Conservation (phyloP, 2,329 filamentous ascomycete genomes). For the Pyrenochaeta sp. region DNA sequence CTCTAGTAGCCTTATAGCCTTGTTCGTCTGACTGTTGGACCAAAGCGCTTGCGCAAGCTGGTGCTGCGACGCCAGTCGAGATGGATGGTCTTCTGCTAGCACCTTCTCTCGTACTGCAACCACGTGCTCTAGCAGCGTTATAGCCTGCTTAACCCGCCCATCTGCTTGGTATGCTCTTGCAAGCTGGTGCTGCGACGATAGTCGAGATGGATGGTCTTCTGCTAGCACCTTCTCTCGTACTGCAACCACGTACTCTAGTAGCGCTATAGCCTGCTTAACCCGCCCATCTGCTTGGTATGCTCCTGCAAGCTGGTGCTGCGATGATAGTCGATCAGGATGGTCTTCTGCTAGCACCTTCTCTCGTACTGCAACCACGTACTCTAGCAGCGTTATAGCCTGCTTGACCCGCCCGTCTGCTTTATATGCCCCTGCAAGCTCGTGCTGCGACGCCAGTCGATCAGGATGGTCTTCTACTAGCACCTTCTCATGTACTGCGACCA, state of each 20-base stretch:
- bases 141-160: too few relatives aligned
- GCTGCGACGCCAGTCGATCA: constrained; percentile 6
- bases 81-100: too few relatives aligned
- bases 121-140: too few relatives aligned
- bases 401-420: constrained; percentile 8
- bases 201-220: too few relatives aligned
- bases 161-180: too few relatives aligned
- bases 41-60: too few relatives aligned
- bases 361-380: constrained; percentile 5
- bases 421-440: constrained; percentile 8
- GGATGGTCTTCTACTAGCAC: constrained; percentile 6
- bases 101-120: too few relatives aligned
- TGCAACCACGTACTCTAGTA: constrained; percentile 12
- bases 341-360: constrained; percentile 3
- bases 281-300: constrained; percentile 10
- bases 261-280: constrained; percentile 7
- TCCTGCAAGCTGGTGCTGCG: constrained; percentile 8
- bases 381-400: constrained; percentile 9
- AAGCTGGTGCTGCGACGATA: too few relatives aligned
- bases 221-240: too few relatives aligned
- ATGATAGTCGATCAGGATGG: constrained; percentile 4
- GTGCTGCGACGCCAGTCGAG: constrained; percentile 4
- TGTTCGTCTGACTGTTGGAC: too few relatives aligned
- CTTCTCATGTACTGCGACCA: constrained; percentile 2
- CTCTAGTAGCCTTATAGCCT: too few relatives aligned